phyloP scores from a whole-genome alignment of 257 asterid genomes.

The Solanum etuberosum region DNA sequence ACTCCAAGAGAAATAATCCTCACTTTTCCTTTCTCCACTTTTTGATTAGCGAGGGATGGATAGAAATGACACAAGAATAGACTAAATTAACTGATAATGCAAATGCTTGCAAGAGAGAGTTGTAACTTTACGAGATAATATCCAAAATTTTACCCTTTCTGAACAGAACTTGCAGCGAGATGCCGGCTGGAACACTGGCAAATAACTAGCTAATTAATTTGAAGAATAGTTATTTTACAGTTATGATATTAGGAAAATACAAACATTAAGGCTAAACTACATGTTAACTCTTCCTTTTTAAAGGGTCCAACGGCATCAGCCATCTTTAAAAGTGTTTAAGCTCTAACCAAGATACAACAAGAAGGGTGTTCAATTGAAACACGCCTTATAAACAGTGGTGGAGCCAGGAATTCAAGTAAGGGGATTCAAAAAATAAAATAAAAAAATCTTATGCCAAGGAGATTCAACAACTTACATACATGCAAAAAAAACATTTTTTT shows the following conservation, averaged over 20 bases:
- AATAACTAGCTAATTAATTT: neutral
- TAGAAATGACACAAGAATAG: neutral
- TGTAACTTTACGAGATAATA: neutral
- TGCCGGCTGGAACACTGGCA: neutral
- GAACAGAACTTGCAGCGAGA: neutral
- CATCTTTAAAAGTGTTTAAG: neutral
- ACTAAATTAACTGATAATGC: neutral
- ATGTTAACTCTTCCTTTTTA: neutral
- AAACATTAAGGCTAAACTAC: neutral
- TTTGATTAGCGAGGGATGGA: no score
- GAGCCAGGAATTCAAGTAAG: no score
- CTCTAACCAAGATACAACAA: neutral
- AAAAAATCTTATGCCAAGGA: no score
- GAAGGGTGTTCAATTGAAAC: neutral
- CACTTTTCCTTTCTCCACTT: no score
- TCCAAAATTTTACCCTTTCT: neutral
- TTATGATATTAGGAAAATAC: neutral
- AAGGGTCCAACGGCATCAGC: neutral
- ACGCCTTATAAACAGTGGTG: neutral
- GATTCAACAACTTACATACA: no score
- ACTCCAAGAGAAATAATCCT: neutral
- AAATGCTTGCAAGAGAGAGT: neutral
- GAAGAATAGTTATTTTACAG: neutral
- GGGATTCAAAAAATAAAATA: no score
- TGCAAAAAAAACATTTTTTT: no score